phyloP scores from a whole-genome alignment of 169 alveolate species.

The Besnoitia besnoiti region DNA sequence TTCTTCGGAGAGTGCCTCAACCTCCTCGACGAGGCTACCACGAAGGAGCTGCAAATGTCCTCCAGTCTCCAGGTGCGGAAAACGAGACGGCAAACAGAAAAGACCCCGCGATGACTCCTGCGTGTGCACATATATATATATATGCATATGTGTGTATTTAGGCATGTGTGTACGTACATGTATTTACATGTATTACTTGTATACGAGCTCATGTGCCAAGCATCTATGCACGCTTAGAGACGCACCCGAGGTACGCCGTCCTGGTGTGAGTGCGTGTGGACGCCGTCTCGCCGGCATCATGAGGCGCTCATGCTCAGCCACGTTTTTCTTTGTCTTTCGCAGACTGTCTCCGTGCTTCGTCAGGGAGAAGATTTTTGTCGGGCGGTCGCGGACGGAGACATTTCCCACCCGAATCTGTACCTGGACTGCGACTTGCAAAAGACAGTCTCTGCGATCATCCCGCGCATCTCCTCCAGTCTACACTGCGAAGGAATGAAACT shows the following conservation, averaged over 20 bases:
- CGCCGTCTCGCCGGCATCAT: not conserved
- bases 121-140: not conserved
- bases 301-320: not conserved
- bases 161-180: not conserved
- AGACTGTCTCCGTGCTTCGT: slow-evolving; percentile 53
- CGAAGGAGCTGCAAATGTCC: slow-evolving; percentile 43
- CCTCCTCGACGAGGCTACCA: slow-evolving; percentile 41
- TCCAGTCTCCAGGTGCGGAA: slow-evolving; percentile 35
- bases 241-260: not conserved
- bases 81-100: too few species aligned
- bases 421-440: slow-evolving; percentile 48
- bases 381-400: slow-evolving; percentile 60
- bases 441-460: slow-evolving; percentile 48
- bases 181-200: too few species aligned
- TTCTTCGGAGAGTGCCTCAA: slow-evolving; percentile 47
- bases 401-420: slow-evolving; percentile 47
- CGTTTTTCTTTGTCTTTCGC: not conserved
- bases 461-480: slow-evolving; percentile 48
- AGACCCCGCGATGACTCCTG: not conserved
- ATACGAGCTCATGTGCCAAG: too few species aligned
- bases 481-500: slow-evolving; percentile 52
- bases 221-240: not conserved
- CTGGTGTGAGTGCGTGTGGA: not conserved
- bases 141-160: not conserved
- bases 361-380: slow-evolving; percentile 61